Base-by-base conservation (phyloP, 495 filamentous ascomycete species). In the Penicillium arizonense region DNA sequence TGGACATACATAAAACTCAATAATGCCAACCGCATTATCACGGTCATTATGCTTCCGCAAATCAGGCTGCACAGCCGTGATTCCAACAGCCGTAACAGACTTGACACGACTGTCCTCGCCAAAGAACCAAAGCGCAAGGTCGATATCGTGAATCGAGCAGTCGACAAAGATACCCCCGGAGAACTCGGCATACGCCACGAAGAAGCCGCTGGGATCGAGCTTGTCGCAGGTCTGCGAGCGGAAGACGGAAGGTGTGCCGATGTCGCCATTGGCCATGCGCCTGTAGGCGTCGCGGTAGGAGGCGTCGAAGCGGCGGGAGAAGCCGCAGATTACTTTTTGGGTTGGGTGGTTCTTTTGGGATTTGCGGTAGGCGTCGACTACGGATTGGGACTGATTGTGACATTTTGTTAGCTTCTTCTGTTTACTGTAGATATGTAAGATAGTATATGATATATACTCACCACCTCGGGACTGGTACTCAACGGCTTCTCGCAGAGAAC, bases 1-100 rank as follows among this genome's bases (percentile, higher is more conserved):
- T 5, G 28, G 8, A 53, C 58, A 50, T 40, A 61, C 58, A 44
- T 73, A 79, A 59, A 84, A 85, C 65, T 85, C 82, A 34, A 83
- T 73, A 14, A 83, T 69, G 0, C 79, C 81, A 11, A 84, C 64
- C 8, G 78, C 82, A 53, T 85, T 85, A 56, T 85, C 82, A 4
- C 72, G 68, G 55, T 85, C 82, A 10, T 73, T 75, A 44, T 78
- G 69, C 56, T 76, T 67, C 14, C 67, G 54, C 34, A 84, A 57
- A 9, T 75, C 80, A 0, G 82, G 79, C 47, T 82, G 73, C 36
- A 83, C 74, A 5, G 79, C 79, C 6, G 72, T 77, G 50, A 82
- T 76, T 28, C 82, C 82, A 13, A 74, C 49, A 0, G 76, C 75
- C 4, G 28, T 8, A 59, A 54, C 9, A 79, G 74, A 41, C 64